Conservation (phyloP, 1,139 yeast species). For the Suhomyces bokatorum region DNA sequence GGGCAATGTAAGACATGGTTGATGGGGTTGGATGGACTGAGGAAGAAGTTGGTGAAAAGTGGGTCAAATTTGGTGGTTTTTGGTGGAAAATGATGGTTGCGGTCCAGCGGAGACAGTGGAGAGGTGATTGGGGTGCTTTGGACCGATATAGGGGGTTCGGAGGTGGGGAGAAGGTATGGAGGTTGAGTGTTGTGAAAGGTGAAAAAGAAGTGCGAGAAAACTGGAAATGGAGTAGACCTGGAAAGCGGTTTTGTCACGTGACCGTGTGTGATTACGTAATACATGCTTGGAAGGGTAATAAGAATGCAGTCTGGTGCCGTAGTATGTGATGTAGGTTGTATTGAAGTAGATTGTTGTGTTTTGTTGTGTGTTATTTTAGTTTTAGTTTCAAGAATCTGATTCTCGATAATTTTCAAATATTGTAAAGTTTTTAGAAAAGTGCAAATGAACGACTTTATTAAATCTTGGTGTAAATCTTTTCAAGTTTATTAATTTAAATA, state of each 20-base stretch:
- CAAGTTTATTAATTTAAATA: too few relatives aligned
- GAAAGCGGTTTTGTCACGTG: conserved; percentile 11
- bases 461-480: too few relatives aligned
- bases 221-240: conserved; percentile 18
- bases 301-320: too few relatives aligned
- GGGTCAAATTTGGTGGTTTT: not conserved
- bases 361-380: too few relatives aligned
- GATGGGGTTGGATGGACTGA: not conserved
- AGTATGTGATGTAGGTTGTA: too few relatives aligned
- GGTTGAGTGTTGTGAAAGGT: conserved; percentile 2
- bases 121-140: not conserved
- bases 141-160: not conserved
- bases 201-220: conserved; percentile 15
- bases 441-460: too few relatives aligned
- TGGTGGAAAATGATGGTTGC: not conserved
- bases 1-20: conserved; percentile 37
- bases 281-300: too few relatives aligned
- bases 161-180: not conserved
- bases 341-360: too few relatives aligned
- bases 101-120: not conserved
- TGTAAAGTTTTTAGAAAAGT: too few relatives aligned
- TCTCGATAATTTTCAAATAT: too few relatives aligned
- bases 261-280: not conserved
- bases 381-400: too few relatives aligned
- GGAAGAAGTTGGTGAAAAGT: not conserved